Conservation (phyloP, 257 asterid genomes). For the Lithospermum erythrorhizon region DNA sequence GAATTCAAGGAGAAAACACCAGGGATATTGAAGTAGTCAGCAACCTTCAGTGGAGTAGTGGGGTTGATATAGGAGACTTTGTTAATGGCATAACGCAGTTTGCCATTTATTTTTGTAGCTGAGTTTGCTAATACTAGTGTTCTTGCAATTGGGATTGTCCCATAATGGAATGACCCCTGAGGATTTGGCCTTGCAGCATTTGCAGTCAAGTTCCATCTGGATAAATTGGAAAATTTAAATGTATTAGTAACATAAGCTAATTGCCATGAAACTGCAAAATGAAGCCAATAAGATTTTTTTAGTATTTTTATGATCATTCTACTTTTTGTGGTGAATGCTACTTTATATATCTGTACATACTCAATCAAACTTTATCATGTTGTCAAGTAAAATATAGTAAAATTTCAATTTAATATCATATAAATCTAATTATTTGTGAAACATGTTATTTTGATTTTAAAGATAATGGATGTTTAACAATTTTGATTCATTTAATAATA, state of each 20-base stretch:
- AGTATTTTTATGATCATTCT: no score
- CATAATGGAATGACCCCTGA: slow-evolving; percentile 71
- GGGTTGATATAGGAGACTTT: slow-evolving; percentile 55
- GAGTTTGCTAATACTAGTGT: slow-evolving; percentile 47
- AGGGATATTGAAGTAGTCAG: slow-evolving; percentile 53
- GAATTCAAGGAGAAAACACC: slow-evolving; percentile 44
- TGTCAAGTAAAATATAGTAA: no score
- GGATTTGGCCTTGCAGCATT: slow-evolving; percentile 93
- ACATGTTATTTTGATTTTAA: no score
- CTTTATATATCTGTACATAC: no score
- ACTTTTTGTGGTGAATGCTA: no score
- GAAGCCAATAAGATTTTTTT: no score
- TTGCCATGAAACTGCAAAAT: no score
- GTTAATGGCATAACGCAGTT: slow-evolving; percentile 41
- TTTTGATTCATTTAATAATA: no score
- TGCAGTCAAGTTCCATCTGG: slow-evolving; percentile 66
- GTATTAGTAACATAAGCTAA: not conserved
- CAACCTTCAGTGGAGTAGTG: slow-evolving; percentile 70
- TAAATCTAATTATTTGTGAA: no score
- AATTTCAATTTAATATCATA: no score
- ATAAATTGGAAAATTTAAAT: not conserved
- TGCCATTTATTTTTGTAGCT: slow-evolving; percentile 29
- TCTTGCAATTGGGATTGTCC: slow-evolving; percentile 36
- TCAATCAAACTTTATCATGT: no score
- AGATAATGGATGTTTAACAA: no score